phyloP scores from a whole-genome alignment of 148 eudicot genomes.

The Cornus suecica region DNA sequence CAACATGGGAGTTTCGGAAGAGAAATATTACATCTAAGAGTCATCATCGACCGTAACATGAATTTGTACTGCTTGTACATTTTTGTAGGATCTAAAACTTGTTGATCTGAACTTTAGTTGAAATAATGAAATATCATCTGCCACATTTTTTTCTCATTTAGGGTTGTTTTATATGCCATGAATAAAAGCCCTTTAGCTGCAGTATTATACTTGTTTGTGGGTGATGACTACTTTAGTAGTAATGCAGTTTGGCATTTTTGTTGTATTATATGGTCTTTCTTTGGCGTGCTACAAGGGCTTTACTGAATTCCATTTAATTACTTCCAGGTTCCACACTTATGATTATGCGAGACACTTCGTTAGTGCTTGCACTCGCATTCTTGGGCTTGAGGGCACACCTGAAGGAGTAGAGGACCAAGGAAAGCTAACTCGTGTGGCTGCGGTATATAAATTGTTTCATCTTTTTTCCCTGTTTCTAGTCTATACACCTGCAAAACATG shows the following conservation, averaged over 20 bases:
- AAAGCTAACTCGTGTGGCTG: slow-evolving; percentile 66
- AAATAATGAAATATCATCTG: not conserved
- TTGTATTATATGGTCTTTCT: not conserved
- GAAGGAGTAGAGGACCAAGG: slow-evolving; percentile 82
- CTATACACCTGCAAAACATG: not conserved
- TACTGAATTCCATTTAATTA: slow-evolving; percentile 5
- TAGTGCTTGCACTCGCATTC: slow-evolving; percentile 73
- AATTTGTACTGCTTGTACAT: not conserved
- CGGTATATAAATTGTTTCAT: slow-evolving; percentile 36
- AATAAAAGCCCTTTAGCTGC: not conserved
- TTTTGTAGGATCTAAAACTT: not conserved
- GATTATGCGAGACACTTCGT: slow-evolving; percentile 82
- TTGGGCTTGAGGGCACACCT: slow-evolving; percentile 79
- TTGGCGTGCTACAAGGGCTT: not conserved
- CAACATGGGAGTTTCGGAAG: not conserved
- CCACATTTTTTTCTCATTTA: not conserved
- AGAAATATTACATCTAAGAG: not conserved
- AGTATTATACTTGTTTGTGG: not conserved
- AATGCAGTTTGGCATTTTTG: not conserved
- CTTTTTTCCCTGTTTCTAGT: not conserved
- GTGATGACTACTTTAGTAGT: not conserved
- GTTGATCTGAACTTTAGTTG: not conserved
- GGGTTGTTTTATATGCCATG: not conserved
- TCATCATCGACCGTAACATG: not conserved
- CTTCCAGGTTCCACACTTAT: slow-evolving; percentile 71